phyloP scores from a whole-genome alignment of 1,139 yeast species.

The Saccharomyces pastorianus region DNA sequence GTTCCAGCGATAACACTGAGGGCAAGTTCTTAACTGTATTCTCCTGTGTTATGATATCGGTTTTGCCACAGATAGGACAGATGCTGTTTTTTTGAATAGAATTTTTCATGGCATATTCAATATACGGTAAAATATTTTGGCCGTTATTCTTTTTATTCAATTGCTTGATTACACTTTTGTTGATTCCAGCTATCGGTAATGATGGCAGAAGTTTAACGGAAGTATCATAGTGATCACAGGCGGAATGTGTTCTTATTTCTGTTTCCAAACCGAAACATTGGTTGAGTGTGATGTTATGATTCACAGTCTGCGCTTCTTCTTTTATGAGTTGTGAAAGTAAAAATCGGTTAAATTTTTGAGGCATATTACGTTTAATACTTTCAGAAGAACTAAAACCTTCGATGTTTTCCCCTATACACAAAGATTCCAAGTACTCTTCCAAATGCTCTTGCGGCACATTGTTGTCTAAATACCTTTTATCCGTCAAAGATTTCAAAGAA shows the following conservation, averaged over 20 bases:
- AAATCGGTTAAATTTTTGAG: conserved; percentile 27
- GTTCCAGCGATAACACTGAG: conserved; percentile 55
- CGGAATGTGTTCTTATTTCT: conserved; percentile 38
- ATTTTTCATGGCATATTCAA: conserved; percentile 54
- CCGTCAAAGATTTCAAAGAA: conserved; percentile 39
- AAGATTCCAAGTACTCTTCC: conserved; percentile 19
- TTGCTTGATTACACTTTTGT: conserved; percentile 22
- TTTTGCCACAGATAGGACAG: conserved; percentile 42
- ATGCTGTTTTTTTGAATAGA: conserved; percentile 41
- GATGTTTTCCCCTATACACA: conserved; percentile 26
- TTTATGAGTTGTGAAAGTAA: conserved; percentile 18
- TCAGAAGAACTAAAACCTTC: conserved; percentile 22
- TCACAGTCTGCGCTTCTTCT: conserved; percentile 29
- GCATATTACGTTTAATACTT: conserved; percentile 6
- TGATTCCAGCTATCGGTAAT: conserved; percentile 34
- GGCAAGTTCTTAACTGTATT: conserved; percentile 51
- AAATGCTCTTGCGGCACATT: conserved; percentile 44
- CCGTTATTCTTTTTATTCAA: conserved; percentile 19
- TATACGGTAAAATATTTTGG: conserved; percentile 41
- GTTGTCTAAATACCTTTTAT: conserved; percentile 36
- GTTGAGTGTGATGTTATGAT: conserved; percentile 28
- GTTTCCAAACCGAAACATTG: conserved; percentile 38
- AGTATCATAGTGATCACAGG: conserved; percentile 35
- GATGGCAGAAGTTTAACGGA: conserved; percentile 32
- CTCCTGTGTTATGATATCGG: conserved; percentile 48